phyloP scores from a whole-genome alignment of 2,329 filamentous ascomycete species.

The Aspergillus transmontanensis region DNA sequence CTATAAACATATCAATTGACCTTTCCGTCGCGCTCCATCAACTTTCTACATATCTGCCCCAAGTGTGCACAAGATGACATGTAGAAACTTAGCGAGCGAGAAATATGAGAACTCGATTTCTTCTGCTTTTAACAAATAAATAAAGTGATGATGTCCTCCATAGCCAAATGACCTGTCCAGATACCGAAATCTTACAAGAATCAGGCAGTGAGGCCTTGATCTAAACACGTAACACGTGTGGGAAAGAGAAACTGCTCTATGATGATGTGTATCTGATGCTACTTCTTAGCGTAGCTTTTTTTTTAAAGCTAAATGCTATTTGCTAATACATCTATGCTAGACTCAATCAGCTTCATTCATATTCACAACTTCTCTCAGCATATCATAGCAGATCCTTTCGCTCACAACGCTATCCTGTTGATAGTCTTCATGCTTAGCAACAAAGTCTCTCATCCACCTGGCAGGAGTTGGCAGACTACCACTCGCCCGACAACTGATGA shows the following conservation, averaged over 20 bases:
- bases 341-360: not conserved
- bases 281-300: not conserved
- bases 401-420: conserved; percentile 15
- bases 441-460: conserved; percentile 20
- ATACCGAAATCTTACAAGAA: too few species aligned
- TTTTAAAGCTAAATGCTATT: not conserved
- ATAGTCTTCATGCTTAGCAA: conserved; percentile 15
- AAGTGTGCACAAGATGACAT: too few species aligned
- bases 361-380: conserved; percentile 8
- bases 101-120: too few species aligned
- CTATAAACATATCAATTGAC: fast-evolving
- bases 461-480: conserved; percentile 18
- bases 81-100: too few species aligned
- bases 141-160: too few species aligned
- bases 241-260: too few species aligned
- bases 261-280: not conserved
- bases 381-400: conserved; percentile 18
- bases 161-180: too few species aligned
- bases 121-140: too few species aligned
- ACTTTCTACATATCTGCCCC: too few species aligned
- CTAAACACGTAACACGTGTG: too few species aligned
- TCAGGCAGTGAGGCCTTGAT: too few species aligned
- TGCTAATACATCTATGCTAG: not conserved
- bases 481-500: conserved; percentile 15
- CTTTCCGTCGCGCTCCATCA: too few species aligned